These are phyloP conservation scores for Ustilago lituana DNA, from an alignment of 1,284 basidiomycete genomes.

Conservation along the genomic window DNA sequence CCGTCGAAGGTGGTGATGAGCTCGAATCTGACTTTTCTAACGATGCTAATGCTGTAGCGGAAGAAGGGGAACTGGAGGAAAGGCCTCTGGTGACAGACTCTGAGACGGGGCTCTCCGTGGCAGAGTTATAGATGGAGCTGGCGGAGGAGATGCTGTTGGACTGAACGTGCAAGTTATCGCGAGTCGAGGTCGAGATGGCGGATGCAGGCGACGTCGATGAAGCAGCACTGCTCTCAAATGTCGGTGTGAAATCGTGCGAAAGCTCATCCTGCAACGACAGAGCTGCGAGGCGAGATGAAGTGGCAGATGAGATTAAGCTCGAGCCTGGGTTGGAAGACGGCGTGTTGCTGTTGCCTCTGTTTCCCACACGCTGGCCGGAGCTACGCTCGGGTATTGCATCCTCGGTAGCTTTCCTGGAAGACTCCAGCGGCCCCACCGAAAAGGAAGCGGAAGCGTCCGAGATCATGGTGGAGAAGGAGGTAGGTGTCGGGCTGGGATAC, in stretches of 20 bases:
- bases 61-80: neutral
- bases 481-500: conserved; percentile 5
- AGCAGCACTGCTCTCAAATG: neutral
- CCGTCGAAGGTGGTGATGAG: neutral
- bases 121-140: conserved; percentile 22
- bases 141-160: conserved; percentile 20
- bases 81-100: neutral
- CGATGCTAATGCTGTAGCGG: neutral
- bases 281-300: conserved; percentile 23
- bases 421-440: neutral
- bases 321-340: conserved; percentile 2
- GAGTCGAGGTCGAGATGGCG: conserved; percentile 1
- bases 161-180: conserved; percentile 1
- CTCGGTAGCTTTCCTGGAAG: neutral
- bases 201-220: conserved; percentile 12
- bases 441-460: neutral
- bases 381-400: neutral
- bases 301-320: conserved; percentile 9
- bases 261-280: conserved; percentile 31
- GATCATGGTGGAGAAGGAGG: conserved; percentile 1
- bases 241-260: neutral
- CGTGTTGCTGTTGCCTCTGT: too few relatives aligned
- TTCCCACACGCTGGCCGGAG: neutral
- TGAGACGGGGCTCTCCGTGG: conserved; percentile 22
- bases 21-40: neutral